These are phyloP conservation scores for Penicillium sp. DNA, from an alignment of 2,329 filamentous ascomycete species.

Conservation along the genomic window DNA sequence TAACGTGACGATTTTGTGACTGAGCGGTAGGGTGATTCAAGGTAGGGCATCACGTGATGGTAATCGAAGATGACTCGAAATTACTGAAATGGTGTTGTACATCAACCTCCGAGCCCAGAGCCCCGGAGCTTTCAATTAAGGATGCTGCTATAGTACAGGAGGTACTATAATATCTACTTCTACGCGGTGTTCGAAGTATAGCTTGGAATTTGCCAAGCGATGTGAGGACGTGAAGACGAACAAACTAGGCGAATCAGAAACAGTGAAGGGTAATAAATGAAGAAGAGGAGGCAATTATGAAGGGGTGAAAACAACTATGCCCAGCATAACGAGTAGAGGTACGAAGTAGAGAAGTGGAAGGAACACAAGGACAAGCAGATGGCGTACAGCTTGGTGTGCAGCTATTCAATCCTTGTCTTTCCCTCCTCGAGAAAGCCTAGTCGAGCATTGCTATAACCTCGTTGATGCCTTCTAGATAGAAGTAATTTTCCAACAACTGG, in stretches of 20 bases:
- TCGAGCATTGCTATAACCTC: slow-evolving; percentile 80
- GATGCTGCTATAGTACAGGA: background rate
- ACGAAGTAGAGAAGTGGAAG: background rate
- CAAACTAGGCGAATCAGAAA: slow-evolving; percentile 16
- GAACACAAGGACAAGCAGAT: slow-evolving; percentile 10
- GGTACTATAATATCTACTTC: slow-evolving; percentile 1
- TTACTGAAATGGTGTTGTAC: background rate
- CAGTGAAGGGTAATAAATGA: slow-evolving; percentile 15
- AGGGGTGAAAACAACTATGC: background rate
- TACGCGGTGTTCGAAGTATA: slow-evolving; percentile 12
- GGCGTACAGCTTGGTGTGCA: slow-evolving; percentile 9
- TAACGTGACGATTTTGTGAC: slow-evolving; percentile 16
- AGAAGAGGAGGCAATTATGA: slow-evolving; percentile 1
- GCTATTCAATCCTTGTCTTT: slow-evolving; percentile 90
- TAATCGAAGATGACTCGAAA: background rate
- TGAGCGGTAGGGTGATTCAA: slow-evolving; percentile 4
- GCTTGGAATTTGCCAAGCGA: background rate
- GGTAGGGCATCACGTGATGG: slow-evolving; percentile 8
- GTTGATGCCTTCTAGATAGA: slow-evolving; percentile 67
- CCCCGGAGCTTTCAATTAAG: background rate
- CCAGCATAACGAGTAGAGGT: slow-evolving; percentile 2
- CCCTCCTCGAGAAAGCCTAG: slow-evolving; percentile 91
- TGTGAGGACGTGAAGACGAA: slow-evolving; percentile 14
- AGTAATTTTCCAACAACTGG: slow-evolving; percentile 78
- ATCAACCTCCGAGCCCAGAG: background rate